These are phyloP conservation scores for Penicillium crustosum DNA, from an alignment of 2,329 filamentous ascomycete species.

Conservation along the genomic window DNA sequence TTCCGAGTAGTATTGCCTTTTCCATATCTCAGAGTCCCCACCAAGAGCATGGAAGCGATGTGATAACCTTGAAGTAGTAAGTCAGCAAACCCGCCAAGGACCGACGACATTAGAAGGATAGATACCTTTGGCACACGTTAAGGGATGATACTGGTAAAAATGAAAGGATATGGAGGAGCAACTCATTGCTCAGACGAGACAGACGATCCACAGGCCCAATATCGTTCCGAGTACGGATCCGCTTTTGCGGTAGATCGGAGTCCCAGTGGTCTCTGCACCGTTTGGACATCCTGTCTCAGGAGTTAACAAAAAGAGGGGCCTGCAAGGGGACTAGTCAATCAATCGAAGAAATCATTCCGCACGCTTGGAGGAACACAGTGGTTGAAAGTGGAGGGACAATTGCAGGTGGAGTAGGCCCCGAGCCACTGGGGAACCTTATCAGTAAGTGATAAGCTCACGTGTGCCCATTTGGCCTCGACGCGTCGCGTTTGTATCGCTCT, in stretches of 20 bases:
- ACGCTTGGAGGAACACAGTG: background rate
- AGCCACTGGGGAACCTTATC: slow-evolving; percentile 1
- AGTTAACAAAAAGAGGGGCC: background rate
- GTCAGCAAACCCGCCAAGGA: background rate
- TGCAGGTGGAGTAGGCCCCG: background rate
- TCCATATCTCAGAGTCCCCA: slow-evolving; percentile 86
- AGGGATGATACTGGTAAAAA: slow-evolving; percentile 70
- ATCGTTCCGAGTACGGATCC: slow-evolving; percentile 34
- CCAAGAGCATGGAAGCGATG: slow-evolving; percentile 70
- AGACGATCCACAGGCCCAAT: slow-evolving; percentile 56
- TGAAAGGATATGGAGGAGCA: slow-evolving; percentile 79
- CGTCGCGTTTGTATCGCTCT: slow-evolving; percentile 6
- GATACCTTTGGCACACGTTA: slow-evolving; percentile 60
- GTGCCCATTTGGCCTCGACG: slow-evolving; percentile 7
- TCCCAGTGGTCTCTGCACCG: slow-evolving; percentile 25
- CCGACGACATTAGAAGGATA: background rate
- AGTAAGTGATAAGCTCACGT: slow-evolving; percentile 8
- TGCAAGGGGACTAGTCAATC: background rate
- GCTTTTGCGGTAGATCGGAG: slow-evolving; percentile 43
- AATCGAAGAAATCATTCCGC: background rate
- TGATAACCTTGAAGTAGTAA: slow-evolving; percentile 49
- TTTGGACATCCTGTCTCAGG: slow-evolving; percentile 34
- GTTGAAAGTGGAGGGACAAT: background rate
- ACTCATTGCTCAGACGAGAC: slow-evolving; percentile 78
- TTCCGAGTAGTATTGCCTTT: slow-evolving; percentile 78